Percentiles rank a stretch among this genome's conserved stretches.
Conservation (phyloP, 306 rosid genomes). For the Rosa lucieae region DNA sequence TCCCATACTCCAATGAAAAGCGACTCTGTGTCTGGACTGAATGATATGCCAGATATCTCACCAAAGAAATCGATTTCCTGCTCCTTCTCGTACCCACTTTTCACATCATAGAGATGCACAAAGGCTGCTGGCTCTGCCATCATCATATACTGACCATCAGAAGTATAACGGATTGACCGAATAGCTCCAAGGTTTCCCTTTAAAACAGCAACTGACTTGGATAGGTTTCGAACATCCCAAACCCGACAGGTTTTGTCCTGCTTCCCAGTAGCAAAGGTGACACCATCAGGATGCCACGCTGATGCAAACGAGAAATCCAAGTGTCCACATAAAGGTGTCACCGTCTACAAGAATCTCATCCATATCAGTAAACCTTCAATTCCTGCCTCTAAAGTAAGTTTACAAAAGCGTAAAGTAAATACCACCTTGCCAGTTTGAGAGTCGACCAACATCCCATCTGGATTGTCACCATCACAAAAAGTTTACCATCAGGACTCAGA, state of each 20-base stretch:
- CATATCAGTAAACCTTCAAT: neutral
- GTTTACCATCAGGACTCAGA: constrained; percentile 74
- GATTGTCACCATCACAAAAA: constrained; percentile 75
- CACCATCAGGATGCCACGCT: constrained; percentile 80
- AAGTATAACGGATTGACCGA: constrained; percentile 68
- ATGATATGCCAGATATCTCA: constrained; percentile 82
- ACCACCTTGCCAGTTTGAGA: constrained; percentile 86
- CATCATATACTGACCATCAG: constrained; percentile 76
- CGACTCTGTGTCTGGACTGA: constrained; percentile 87
- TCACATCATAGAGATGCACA: constrained; percentile 74
- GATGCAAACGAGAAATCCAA: constrained; percentile 86
- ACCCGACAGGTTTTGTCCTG: constrained; percentile 85
- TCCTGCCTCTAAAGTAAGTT: constrained; percentile 4
- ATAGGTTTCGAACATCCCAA: constrained; percentile 76
- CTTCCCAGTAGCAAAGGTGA: constrained; percentile 77
- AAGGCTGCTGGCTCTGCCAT: constrained; percentile 91
- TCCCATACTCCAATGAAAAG: constrained; percentile 84
- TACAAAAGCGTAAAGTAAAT: constrained; percentile 3
- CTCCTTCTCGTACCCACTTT: constrained; percentile 64
- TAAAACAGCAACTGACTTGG: constrained; percentile 72
- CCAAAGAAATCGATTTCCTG: constrained; percentile 84
- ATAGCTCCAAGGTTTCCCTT: constrained; percentile 87
- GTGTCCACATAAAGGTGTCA: constrained; percentile 53
- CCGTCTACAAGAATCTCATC: constrained; percentile 50
- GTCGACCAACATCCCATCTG: constrained; percentile 69